Conservation (phyloP, 2,329 filamentous ascomycete species). For the Sporothrix inflata region DNA sequence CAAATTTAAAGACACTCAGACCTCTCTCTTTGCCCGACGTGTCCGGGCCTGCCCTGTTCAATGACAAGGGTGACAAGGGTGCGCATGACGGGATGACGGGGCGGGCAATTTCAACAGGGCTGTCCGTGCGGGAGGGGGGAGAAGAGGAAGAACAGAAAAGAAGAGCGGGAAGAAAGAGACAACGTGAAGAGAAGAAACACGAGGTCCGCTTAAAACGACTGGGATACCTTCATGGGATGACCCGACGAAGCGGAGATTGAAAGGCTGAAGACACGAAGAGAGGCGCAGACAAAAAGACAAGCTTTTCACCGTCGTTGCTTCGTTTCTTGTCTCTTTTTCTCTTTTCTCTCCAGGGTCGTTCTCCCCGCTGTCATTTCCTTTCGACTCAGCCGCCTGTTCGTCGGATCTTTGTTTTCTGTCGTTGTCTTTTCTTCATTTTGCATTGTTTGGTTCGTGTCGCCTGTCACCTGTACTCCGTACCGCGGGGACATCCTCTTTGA, state of each 20-base stretch:
- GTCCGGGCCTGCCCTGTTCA: not conserved
- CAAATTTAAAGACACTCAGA: too few relatives aligned
- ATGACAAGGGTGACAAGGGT: not conserved
- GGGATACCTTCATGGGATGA: not conserved
- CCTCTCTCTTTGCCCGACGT: slow-evolving; percentile 1
- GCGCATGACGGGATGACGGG: slow-evolving; percentile 10
- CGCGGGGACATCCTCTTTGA: too few relatives aligned
- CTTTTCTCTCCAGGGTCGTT: not conserved
- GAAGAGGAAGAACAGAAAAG: not conserved
- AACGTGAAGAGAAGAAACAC: not conserved
- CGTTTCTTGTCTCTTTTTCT: not conserved
- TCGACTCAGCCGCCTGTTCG: not conserved
- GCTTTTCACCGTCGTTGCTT: not conserved
- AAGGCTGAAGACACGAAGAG: not conserved
- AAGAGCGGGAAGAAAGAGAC: not conserved
- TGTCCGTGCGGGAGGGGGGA: not conserved
- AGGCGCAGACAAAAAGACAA: not conserved
- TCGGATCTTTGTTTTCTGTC: not conserved
- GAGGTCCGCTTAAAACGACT: not conserved
- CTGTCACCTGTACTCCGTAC: too few relatives aligned
- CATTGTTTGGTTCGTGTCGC: too few relatives aligned
- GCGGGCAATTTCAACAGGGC: slow-evolving; percentile 7
- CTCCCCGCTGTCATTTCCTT: too few relatives aligned
- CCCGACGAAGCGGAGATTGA: not conserved
- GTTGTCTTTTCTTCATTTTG: not conserved